phyloP scores from a whole-genome alignment of 495 filamentous ascomycete species.

The Podospora australis region DNA sequence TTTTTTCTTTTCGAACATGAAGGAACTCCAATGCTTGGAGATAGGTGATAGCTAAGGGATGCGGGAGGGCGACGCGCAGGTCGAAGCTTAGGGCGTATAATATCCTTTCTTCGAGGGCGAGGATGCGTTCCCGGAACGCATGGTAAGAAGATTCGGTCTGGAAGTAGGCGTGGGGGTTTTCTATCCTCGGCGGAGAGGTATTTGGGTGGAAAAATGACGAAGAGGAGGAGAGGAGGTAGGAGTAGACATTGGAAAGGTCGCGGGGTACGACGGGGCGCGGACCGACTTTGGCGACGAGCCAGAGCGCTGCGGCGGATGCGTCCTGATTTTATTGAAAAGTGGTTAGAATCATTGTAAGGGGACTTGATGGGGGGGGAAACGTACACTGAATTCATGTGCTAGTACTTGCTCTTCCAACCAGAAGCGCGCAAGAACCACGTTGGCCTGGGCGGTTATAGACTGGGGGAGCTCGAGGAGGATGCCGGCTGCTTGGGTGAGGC shows the following conservation, averaged over 20 bases:
- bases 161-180: conserved; percentile 56
- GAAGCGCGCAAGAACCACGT: conserved; percentile 82
- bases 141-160: conserved; percentile 69
- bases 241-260: conserved; percentile 75
- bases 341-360: not conserved
- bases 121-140: conserved; percentile 51
- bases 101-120: conserved; percentile 66
- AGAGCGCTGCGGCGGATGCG: conserved; percentile 74
- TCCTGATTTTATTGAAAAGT: conserved; percentile 44
- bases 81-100: conserved; percentile 73
- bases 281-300: conserved; percentile 78
- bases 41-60: conserved; percentile 86
- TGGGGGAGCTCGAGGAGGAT: conserved; percentile 81
- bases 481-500: conserved; percentile 83
- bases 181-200: conserved; percentile 22
- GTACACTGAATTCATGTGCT: conserved; percentile 42
- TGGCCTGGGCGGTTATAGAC: conserved; percentile 80
- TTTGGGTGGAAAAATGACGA: conserved; percentile 51
- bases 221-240: conserved; percentile 66
- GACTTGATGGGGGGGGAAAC: not conserved
- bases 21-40: conserved; percentile 74
- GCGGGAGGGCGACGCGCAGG: conserved; percentile 75
- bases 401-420: conserved; percentile 56
- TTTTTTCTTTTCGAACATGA: conserved; percentile 23
- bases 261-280: conserved; percentile 68